Base-by-base conservation (phyloP, 2,329 filamentous ascomycete genomes). In the Cordyceps javanica region DNA sequence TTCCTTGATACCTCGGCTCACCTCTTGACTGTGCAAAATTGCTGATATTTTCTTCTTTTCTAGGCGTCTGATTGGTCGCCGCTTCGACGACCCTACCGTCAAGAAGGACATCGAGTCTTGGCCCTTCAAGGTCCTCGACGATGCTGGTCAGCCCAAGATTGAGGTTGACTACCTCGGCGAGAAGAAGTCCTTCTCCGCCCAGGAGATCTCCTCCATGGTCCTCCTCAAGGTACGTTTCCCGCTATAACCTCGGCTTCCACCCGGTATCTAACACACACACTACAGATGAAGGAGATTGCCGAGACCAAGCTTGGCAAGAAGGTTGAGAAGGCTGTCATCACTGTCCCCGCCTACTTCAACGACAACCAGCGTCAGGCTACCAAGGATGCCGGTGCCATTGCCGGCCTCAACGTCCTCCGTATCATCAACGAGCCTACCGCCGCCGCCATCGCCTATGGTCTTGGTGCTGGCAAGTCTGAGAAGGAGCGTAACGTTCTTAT, bases 181-280 rank as follows among this genome's bases (percentile, higher is more conserved):
- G 85, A 90, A 81, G 75, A 97, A 97, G 88, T 86, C 82, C 64
- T 99, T 99, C 85, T 95, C 92, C 53, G 90, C 94, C 62, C 93
- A 99, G 82, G 94, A 99, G 80, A 94, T 99, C 77, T 99, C 94
- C 63, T 90, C 94, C 74, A 99, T 99, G 94, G 90, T 99, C 67
- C 86, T 99, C 67, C 87, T 85, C 80, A 99, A 99, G 91, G 93
- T 95, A 81, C 65, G 77, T 68, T 59, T 61, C 42, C 46, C 46
- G 19, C 7, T 13, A 42, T 52, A 21, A 25, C 36, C 48, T 55
- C 36, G 21, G 8, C 49, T 25, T 46, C 23, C 39, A 21, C 36
- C 32, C 48, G 50, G 10, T 25, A 14, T 11, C 45, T 67, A 59
- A 66, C 59, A 28, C 32, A 28, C 32, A 32, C 23, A 16, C 21